Evolutionary conservation across 208 protist species (phyloP).

Genomic region (Trypanosoma rangeli): DNA sequence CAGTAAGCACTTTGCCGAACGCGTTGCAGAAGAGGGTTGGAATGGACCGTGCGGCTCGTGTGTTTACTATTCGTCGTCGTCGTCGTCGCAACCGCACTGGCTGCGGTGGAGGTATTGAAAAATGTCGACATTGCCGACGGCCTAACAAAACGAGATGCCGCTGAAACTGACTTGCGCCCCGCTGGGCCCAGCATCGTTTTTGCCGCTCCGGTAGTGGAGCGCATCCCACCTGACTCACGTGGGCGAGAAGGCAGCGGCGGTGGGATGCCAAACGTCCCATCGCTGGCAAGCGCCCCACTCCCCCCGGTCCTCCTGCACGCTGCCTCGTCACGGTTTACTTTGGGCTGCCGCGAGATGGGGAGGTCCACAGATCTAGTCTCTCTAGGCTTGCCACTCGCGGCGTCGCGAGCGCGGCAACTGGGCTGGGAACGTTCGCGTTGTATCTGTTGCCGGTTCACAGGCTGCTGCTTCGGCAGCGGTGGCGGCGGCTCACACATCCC

Average conservation of each 20-base stretch:
- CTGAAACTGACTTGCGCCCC: neutral
- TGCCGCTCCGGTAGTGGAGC: neutral
- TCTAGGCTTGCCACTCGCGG: neutral
- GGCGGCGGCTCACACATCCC: neutral
- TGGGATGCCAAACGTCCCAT: constrained; percentile 7
- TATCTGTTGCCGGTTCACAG: neutral
- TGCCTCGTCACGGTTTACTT: neutral
- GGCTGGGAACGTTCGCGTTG: neutral
- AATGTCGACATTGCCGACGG: neutral
- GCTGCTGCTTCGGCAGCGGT: neutral
- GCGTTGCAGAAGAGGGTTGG: constrained; percentile 11
- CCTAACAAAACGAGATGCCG: neutral
- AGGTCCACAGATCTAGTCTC: neutral
- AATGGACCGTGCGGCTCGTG: neutral
- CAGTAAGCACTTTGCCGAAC: constrained; percentile 22
- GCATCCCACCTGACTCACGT: neutral
- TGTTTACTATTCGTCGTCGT: neutral
- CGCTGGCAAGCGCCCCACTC: neutral
- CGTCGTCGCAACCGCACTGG: neutral
- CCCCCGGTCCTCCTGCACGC: neutral
- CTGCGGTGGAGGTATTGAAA: neutral
- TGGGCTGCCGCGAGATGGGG: neutral
- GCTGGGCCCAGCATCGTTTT: neutral
- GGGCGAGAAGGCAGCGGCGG: constrained; percentile 5
- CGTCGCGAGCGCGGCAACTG: neutral